These are phyloP conservation scores for Coemansia sp. DNA, from an alignment of 192 early-diverging fungal species.

Conservation along the genomic window DNA sequence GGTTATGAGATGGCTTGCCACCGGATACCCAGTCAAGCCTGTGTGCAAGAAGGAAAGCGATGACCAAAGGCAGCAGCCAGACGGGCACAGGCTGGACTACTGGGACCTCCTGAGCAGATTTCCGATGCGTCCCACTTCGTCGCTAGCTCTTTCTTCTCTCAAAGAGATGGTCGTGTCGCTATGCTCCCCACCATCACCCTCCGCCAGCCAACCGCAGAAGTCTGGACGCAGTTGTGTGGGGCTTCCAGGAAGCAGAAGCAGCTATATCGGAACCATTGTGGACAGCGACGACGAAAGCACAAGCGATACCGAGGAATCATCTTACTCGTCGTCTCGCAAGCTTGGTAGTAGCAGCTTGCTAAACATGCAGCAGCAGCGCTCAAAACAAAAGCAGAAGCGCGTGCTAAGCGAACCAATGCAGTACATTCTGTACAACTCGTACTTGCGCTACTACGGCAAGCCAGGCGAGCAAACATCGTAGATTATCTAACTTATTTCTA, in stretches of 20 bases:
- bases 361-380: slow-evolving; percentile 3
- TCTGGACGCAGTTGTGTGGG: background rate
- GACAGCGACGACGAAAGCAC: slow-evolving; percentile 22
- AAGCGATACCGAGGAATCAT: slow-evolving; percentile 1
- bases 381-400: slow-evolving; percentile 34
- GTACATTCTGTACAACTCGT: slow-evolving; percentile 55
- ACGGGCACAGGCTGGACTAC: slow-evolving; percentile 14
- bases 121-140: slow-evolving; percentile 51
- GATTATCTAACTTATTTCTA: background rate
- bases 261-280: slow-evolving; percentile 6
- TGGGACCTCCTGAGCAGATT: slow-evolving; percentile 50
- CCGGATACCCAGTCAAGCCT: slow-evolving; percentile 1
- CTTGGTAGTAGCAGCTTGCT: background rate
- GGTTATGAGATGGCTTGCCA: slow-evolving; percentile 8
- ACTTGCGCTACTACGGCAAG: slow-evolving; percentile 52
- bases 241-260: background rate
- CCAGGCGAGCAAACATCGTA: slow-evolving; percentile 18
- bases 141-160: slow-evolving; percentile 40
- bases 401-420: slow-evolving; percentile 55
- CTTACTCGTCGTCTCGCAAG: background rate
- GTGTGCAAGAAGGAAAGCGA: background rate
- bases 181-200: background rate
- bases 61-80: background rate
- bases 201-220: background rate
- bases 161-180: slow-evolving; percentile 32